Base-by-base conservation (phyloP, 208 protist genomes). In the Trypanosoma congolense region DNA sequence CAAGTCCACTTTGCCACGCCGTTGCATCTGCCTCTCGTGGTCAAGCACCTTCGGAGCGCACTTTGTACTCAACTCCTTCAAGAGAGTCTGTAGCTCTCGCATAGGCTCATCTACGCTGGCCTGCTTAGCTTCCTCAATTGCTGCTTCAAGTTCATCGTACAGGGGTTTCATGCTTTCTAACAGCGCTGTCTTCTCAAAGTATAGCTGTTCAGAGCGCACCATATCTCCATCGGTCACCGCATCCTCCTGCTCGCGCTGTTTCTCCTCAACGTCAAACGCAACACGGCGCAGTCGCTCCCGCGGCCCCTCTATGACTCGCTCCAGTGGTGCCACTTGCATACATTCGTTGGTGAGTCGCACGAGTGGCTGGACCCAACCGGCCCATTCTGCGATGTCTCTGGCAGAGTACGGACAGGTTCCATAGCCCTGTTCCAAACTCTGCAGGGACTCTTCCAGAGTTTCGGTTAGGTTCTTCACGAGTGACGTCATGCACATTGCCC, bases 221-320 rank as follows among this genome's bases (percentile, higher is more conserved):
- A 93, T 93, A 43, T 93, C 83, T 22, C 87, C 87, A 55, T 82
- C 76, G 1, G 61, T 61, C 33, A 90, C 80, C 36, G 87, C 87
- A 36, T 86, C 60, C 56, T 80, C 66, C 59, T 93, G 87, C 30
- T 76, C 73, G 41, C 83, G 80, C 57, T 80, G 72, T 33, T 84
- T 71, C 65, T 87, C 80, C 31, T 90, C 71, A 1, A 77, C 67
- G 44, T 90, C 83, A 45, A 93, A 93, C 16, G 60, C 48, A 18
- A 82, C 70, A 47, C 87, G 87, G 5, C 73, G 73, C 42, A 90
- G 64, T 40, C 80, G 62, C 54, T 93, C 87, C 4, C 73, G 72
- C 31, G 53, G 59, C n/a, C 56, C 63, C 28, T 88, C 74, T n/a
- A 56, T 71, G 0, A 73, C 45, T 3, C 47, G 50, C 29, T 82